Evolutionary conservation across 2,329 filamentous ascomycete genomes (phyloP).

Genomic region (Fusarium proliferatum): DNA sequence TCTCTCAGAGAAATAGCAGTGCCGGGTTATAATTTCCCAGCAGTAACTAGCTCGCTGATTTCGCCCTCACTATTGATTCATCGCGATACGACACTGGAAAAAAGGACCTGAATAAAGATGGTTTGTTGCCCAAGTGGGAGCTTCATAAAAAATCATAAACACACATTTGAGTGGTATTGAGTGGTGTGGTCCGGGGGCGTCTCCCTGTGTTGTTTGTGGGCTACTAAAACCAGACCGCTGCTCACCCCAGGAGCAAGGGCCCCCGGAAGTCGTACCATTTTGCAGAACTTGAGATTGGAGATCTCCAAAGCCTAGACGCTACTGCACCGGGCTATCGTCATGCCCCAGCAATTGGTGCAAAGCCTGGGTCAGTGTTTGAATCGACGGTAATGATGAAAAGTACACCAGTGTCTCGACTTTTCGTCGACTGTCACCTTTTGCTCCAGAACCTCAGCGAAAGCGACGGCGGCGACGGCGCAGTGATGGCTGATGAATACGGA

Average conservation of each 20-base stretch:
- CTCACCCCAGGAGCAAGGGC: slow-evolving; percentile 35
- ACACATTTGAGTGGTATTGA: slow-evolving; percentile 38
- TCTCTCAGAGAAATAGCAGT: background rate
- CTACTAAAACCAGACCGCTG: slow-evolving; percentile 39
- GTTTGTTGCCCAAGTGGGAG: slow-evolving; percentile 12
- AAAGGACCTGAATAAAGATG: slow-evolving; percentile 8
- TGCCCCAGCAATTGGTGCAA: slow-evolving; percentile 41
- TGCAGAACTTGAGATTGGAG: slow-evolving; percentile 44
- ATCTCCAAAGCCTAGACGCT: slow-evolving; percentile 45
- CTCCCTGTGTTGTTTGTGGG: slow-evolving; percentile 34
- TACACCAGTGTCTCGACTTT: slow-evolving; percentile 31
- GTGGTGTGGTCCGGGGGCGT: slow-evolving; percentile 30
- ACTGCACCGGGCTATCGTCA: slow-evolving; percentile 42
- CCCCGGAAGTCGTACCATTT: slow-evolving; percentile 46
- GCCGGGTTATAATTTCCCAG: background rate
- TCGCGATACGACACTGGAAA: background rate
- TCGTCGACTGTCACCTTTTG: slow-evolving; percentile 14
- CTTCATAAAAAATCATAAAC: slow-evolving; percentile 16
- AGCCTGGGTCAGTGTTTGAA: slow-evolving; percentile 28
- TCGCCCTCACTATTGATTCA: slow-evolving; percentile 3
- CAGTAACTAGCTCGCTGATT: slow-evolving; percentile 2
- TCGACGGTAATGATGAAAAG: slow-evolving; percentile 24
- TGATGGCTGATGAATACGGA: background rate
- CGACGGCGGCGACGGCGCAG: background rate
- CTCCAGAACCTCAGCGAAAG: background rate